These are phyloP conservation scores for Westerdykella aurantiaca DNA, from an alignment of 2,329 filamentous ascomycete genomes.

Conservation along the genomic window DNA sequence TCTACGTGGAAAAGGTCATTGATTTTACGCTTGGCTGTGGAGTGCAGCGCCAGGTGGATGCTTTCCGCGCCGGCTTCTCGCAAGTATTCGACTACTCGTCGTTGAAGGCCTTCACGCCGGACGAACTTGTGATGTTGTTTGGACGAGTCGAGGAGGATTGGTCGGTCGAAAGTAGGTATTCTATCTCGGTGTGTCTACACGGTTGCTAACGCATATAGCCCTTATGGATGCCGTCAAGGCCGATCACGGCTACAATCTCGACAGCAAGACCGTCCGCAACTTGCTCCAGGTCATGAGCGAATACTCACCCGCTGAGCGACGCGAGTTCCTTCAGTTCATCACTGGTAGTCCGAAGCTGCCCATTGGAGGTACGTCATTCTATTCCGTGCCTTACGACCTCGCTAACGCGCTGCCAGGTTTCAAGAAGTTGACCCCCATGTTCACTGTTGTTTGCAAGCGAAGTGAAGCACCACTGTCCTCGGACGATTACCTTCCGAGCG, in stretches of 20 bases:
- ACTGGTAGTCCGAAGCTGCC: constrained; percentile 97
- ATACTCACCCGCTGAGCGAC: constrained; percentile 64
- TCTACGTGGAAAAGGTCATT: constrained; percentile 82
- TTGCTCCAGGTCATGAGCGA: constrained; percentile 92
- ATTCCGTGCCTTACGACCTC: background rate
- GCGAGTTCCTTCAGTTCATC: constrained; percentile 95
- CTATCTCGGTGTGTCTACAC: background rate
- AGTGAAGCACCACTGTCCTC: constrained; percentile 88
- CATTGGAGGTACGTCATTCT: constrained; percentile 72
- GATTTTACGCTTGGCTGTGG: constrained; percentile 87
- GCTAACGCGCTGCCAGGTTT: constrained; percentile 59
- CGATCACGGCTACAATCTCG: constrained; percentile 97
- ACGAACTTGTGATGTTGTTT: constrained; percentile 91
- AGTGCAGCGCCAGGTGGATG: constrained; percentile 81
- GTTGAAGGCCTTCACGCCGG: constrained; percentile 86
- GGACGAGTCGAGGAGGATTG: constrained; percentile 91
- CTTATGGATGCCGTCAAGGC: constrained; percentile 98
- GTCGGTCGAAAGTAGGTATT: constrained; percentile 83
- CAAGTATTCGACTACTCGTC: constrained; percentile 95
- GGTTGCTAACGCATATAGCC: constrained; percentile 49
- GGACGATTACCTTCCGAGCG: constrained; percentile 97
- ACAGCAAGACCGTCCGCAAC: constrained; percentile 92
- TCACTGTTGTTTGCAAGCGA: constrained; percentile 98
- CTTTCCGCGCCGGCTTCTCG: constrained; percentile 86
- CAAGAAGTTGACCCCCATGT: constrained; percentile 94